Base-by-base conservation (phyloP, 2,329 filamentous ascomycete genomes). In the Sporothrix schenckii region DNA sequence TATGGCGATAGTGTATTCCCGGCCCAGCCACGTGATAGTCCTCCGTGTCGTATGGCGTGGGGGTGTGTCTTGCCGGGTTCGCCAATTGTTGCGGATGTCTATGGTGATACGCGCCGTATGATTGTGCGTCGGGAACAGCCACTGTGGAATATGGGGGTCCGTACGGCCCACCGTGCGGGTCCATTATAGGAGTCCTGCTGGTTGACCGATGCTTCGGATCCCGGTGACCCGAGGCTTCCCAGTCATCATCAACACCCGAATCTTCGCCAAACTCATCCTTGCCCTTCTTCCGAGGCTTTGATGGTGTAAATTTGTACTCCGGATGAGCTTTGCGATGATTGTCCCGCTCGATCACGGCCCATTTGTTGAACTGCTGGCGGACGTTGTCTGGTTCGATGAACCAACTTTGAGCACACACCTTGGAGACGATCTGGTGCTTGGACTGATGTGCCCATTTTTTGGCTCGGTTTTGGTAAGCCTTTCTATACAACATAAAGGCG, bases 401-500 rank as follows among this genome's bases (percentile, higher is more conserved):
- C 95, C 95, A 99, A 76, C 92, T 94, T 69, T 88, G 84, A 39
- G 94, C 95, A 70, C 92, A 93, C n/a, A 95, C 88, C 60, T 89
- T 88, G 1, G 94, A 98, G 34, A 98, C 91, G 49, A 95, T 84
- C 79, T 99, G 94, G 79, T 99, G 94, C 80, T 98, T 97, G 79
- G 95, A 94, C 76, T 95, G 89, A 16, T 88, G 83, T 75, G 91
- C 92, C 84, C 89, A 92, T 67, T 87, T 84, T 80, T 97, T 97
- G 71, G 92, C 92, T 44, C 93, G 86, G 72, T 95, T 92, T 72
- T 96, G 92, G 77, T 92, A 97, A 7, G 93, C 92, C 74, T 95
- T 97, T 54, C 95, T 91, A 79, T 99, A 99, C 66, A 99, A 84
- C 91, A 99, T 97, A 82, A 98, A 99, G 0, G 92, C 94, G 79